Percentiles rank a stretch among this genome's conserved stretches.
phyloP scores from a whole-genome alignment of 805 yeast species.

The Hyphopichia homilentoma region DNA sequence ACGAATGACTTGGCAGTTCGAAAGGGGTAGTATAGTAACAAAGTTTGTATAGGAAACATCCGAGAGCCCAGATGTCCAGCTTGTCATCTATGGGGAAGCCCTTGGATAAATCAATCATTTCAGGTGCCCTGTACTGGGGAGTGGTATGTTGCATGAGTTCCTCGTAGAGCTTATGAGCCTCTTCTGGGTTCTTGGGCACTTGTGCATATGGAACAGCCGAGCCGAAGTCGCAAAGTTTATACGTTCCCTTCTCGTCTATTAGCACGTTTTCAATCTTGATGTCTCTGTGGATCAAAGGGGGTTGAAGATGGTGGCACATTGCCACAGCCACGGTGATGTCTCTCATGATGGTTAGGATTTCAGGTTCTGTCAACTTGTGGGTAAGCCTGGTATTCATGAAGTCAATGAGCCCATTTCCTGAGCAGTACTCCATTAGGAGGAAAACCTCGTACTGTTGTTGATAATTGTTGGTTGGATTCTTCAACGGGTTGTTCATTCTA shows the following conservation, averaged over 20 bases:
- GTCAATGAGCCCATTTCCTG: constrained; percentile 71
- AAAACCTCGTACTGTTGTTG: constrained; percentile 71
- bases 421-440: constrained; percentile 75
- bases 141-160: constrained; percentile 90
- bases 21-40: constrained; percentile 90
- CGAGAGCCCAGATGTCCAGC: constrained; percentile 95
- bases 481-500: constrained; percentile 37
- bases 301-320: constrained; percentile 68
- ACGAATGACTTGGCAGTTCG: constrained; percentile 44
- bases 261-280: constrained; percentile 92
- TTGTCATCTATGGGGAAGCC: constrained; percentile 86
- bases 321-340: constrained; percentile 73
- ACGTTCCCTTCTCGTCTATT: constrained; percentile 63
- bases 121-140: constrained; percentile 94
- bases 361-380: constrained; percentile 63
- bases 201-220: constrained; percentile 66
- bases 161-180: constrained; percentile 71
- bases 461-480: constrained; percentile 17
- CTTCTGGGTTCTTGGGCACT: constrained; percentile 68
- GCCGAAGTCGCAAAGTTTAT: constrained; percentile 92
- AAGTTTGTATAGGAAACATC: constrained; percentile 83
- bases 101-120: constrained; percentile 86
- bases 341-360: constrained; percentile 63
- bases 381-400: constrained; percentile 72
- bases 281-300: constrained; percentile 75